These are phyloP conservation scores for Takashimella koratensis DNA, from an alignment of 1,284 basidiomycete species.

Conservation along the genomic window DNA sequence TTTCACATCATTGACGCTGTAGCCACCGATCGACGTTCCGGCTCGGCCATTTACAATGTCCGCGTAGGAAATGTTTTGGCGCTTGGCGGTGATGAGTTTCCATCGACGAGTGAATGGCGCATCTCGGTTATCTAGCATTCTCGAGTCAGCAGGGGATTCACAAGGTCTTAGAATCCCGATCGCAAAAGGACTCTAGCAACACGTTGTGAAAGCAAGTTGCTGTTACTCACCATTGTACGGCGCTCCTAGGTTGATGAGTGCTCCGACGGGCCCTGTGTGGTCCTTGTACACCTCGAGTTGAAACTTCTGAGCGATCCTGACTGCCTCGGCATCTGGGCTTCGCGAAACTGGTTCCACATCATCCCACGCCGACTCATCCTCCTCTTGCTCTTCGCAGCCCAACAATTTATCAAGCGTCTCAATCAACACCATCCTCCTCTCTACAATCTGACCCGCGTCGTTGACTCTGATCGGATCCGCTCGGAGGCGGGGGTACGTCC, in stretches of 20 bases:
- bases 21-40: constrained; percentile 24
- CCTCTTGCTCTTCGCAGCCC: constrained; percentile 50
- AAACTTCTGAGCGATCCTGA: constrained; percentile 35
- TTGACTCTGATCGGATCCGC: constrained; percentile 36
- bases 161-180: no score
- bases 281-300: constrained; percentile 44
- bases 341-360: constrained; percentile 33
- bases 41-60: constrained; percentile 77
- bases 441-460: constrained; percentile 33
- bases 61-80: constrained; percentile 58
- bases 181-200: no score
- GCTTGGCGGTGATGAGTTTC: constrained; percentile 72
- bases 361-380: constrained; percentile 43
- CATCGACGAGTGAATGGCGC: constrained; percentile 60
- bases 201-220: constrained; percentile 25
- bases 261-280: constrained; percentile 32
- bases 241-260: constrained; percentile 58
- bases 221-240: constrained; percentile 56
- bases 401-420: constrained; percentile 44
- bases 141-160: no score
- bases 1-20: no score
- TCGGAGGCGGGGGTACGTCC: constrained; percentile 50
- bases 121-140: constrained; percentile 60
- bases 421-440: constrained; percentile 36
- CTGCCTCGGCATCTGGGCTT: constrained; percentile 26